These are phyloP conservation scores for Talaromyces proteolyticus DNA, from an alignment of 495 filamentous ascomycete genomes.

Conservation along the genomic window DNA sequence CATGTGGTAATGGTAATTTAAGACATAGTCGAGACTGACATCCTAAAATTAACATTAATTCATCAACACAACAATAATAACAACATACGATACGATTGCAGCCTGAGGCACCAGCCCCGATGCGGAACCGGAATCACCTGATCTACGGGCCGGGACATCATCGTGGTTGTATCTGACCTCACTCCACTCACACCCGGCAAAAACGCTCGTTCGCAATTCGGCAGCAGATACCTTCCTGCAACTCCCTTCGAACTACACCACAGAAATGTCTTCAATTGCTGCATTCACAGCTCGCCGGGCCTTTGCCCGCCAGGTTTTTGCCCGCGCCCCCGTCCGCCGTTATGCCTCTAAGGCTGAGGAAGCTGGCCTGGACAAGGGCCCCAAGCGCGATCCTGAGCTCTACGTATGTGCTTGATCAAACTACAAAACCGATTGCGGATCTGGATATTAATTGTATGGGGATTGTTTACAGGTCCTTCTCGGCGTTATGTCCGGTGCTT, in stretches of 20 bases:
- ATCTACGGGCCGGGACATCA: slow-evolving; percentile 8
- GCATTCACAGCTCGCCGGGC: slow-evolving; percentile 47
- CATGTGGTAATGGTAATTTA: too few relatives aligned
- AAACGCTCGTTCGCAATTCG: too few relatives aligned
- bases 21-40: too few relatives aligned
- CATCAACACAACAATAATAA: too few relatives aligned
- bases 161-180: slow-evolving; percentile 2
- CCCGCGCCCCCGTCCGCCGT: slow-evolving; percentile 36
- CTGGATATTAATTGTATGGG: not conserved
- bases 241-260: not conserved
- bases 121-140: slow-evolving; percentile 3
- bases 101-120: not conserved
- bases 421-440: not conserved
- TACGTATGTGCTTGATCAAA: slow-evolving; percentile 48
- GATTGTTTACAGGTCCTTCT: slow-evolving; percentile 69
- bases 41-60: too few relatives aligned
- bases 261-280: slow-evolving; percentile 42
- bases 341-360: slow-evolving; percentile 41
- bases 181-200: not conserved
- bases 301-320: slow-evolving; percentile 5
- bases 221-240: not conserved
- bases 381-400: slow-evolving; percentile 74
- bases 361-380: slow-evolving; percentile 54
- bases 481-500: slow-evolving; percentile 85
- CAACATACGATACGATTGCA: too few relatives aligned